phyloP scores from a whole-genome alignment of 2,329 filamentous ascomycete genomes.

The Penicillium hesseltinei region DNA sequence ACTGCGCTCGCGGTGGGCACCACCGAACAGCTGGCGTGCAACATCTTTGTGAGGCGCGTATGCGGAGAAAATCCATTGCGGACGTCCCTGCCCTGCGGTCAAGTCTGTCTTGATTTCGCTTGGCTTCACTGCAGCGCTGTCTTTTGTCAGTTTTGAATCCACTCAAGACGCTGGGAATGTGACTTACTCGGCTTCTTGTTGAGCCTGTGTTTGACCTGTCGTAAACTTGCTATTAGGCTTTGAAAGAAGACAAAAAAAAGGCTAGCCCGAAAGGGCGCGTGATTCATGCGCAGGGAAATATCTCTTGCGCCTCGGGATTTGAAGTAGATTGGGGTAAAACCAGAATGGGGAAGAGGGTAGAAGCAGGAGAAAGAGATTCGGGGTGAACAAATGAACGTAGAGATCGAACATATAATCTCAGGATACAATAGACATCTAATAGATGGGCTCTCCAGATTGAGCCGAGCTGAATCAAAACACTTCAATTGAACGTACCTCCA shows the following conservation, averaged over 20 bases:
- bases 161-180: not conserved
- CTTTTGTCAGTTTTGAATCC: conserved; percentile 22
- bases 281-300: not conserved
- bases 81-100: conserved; percentile 59
- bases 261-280: not conserved
- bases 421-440: not conserved
- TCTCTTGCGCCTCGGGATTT: not conserved
- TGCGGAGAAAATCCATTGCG: conserved; percentile 80
- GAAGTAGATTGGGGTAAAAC: not conserved
- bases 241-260: not conserved
- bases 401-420: not conserved
- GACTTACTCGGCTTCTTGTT: conserved; percentile 27
- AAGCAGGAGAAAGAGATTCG: not conserved
- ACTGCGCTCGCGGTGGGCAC: conserved; percentile 74
- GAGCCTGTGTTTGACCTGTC: conserved; percentile 19
- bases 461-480: not conserved
- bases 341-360: not conserved
- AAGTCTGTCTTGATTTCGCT: conserved; percentile 66
- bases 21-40: conserved; percentile 81
- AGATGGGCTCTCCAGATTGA: not conserved
- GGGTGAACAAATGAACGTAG: not conserved
- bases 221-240: not conserved
- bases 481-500: conserved; percentile 37
- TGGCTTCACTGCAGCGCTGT: conserved; percentile 55
- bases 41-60: conserved; percentile 77